Conservation (phyloP, 75 land plant genomes). For the Cupressus sempervirens region DNA sequence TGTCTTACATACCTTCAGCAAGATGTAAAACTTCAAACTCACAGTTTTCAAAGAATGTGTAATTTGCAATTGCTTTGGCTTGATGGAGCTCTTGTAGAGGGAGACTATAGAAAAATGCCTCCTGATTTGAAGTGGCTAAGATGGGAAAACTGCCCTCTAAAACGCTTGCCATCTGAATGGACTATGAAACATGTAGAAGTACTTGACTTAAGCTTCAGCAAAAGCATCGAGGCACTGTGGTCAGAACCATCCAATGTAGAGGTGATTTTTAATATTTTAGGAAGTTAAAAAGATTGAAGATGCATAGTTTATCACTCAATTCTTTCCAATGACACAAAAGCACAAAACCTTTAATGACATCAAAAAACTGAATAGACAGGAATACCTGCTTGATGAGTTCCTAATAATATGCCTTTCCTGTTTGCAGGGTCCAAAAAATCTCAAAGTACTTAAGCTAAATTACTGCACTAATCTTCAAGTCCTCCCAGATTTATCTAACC, state of each 20-base stretch:
- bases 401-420: background rate
- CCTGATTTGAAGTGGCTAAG: background rate
- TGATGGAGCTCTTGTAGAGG: background rate
- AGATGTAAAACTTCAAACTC: background rate
- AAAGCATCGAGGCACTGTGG: constrained; percentile 8
- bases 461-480: background rate
- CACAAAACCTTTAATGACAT: background rate
- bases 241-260: background rate
- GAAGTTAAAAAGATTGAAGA: background rate
- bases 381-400: background rate
- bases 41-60: background rate
- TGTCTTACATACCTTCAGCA: constrained; percentile 3
- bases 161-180: background rate
- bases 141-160: constrained; percentile 8
- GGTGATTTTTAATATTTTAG: background rate
- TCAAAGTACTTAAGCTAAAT: constrained; percentile 3
- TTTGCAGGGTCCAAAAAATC: background rate
- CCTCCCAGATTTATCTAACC: constrained; percentile 6
- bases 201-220: constrained; percentile 6
- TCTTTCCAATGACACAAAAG: background rate
- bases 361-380: background rate
- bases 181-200: background rate
- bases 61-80: constrained; percentile 9
- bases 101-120: constrained; percentile 7
- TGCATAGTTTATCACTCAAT: no score